Percentiles rank a stretch among this genome's conserved stretches.
Evolutionary conservation across 2,329 filamentous ascomycete genomes (phyloP).

Genomic region (Acephala macrosclerotiorum): DNA sequence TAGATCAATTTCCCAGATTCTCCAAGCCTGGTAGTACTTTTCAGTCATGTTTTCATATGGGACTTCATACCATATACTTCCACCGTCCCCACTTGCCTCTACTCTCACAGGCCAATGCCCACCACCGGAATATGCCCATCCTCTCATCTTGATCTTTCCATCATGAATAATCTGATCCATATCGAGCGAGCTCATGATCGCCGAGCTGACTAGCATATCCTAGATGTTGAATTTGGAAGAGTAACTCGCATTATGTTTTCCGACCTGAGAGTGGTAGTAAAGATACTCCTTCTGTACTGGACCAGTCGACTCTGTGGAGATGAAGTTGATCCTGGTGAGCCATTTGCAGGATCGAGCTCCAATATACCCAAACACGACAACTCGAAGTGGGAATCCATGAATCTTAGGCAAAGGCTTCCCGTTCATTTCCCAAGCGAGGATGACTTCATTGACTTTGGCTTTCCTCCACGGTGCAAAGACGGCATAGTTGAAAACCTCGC

Average conservation of each 20-base stretch:
- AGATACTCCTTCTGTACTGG: conserved; percentile 70
- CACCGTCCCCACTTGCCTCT: conserved; percentile 69
- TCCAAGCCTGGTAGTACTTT: conserved; percentile 70
- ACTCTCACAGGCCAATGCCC: conserved; percentile 71
- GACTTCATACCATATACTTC: conserved; percentile 67
- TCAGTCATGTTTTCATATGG: conserved; percentile 62
- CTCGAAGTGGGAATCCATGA: conserved; percentile 70
- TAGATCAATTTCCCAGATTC: conserved; percentile 67
- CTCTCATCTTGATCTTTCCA: conserved; percentile 52
- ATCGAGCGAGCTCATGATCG: conserved; percentile 63
- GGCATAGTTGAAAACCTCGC: conserved; percentile 70
- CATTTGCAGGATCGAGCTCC: conserved; percentile 76
- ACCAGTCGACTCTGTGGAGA: conserved; percentile 59
- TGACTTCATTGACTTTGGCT: conserved; percentile 70
- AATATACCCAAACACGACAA: conserved; percentile 69
- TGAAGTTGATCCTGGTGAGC: conserved; percentile 69
- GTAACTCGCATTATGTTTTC: conserved; percentile 73
- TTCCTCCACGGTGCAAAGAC: conserved; percentile 73
- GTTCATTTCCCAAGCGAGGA: conserved; percentile 74
- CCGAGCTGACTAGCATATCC: conserved; percentile 72
- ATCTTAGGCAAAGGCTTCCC: conserved; percentile 66
- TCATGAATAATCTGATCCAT: conserved; percentile 37
- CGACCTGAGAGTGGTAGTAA: conserved; percentile 72
- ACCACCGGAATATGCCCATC: conserved; percentile 74
- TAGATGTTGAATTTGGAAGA: conserved; percentile 71